Conservation (phyloP, 2,329 filamentous ascomycete genomes). For the Talaromyces sp. region DNA sequence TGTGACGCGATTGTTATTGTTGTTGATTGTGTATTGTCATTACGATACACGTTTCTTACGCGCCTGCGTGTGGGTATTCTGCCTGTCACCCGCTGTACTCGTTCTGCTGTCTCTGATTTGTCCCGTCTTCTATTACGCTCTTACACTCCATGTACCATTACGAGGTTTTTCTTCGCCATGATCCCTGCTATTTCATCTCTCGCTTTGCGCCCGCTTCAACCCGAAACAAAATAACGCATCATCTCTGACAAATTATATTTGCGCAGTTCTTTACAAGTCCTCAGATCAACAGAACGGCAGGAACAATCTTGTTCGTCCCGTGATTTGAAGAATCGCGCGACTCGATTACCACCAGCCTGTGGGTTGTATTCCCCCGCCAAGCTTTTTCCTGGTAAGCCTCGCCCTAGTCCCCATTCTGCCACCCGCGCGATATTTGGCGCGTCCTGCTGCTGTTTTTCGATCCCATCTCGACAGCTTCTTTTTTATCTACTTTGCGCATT, state of each 20-base stretch:
- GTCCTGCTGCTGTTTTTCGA: conserved; percentile 10
- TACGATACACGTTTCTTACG: conserved; percentile 1
- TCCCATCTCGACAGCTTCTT: conserved; percentile 7
- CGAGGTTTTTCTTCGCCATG: background rate
- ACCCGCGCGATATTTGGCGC: conserved; percentile 17
- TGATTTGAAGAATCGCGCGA: conserved; percentile 2
- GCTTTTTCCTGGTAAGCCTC: conserved; percentile 15
- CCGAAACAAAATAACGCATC: conserved; percentile 7
- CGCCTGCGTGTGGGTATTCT: background rate
- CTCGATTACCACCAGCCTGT: background rate
- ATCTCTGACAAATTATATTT: conserved; percentile 5
- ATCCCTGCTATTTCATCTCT: background rate
- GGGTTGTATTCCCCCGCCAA: conserved; percentile 11
- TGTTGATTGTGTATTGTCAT: background rate
- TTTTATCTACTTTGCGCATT: conserved; percentile 18
- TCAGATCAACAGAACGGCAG: background rate
- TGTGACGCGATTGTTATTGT: conserved; percentile 5
- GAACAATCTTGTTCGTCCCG: conserved; percentile 4
- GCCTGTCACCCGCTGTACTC: background rate
- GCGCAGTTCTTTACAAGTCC: background rate
- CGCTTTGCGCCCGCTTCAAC: background rate
- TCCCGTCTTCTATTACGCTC: background rate
- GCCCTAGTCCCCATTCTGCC: conserved; percentile 11
- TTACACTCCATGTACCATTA: background rate
- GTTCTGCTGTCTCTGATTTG: background rate